Base-by-base conservation (phyloP, 495 filamentous ascomycete species). In the Aspergillus cavernicola region DNA sequence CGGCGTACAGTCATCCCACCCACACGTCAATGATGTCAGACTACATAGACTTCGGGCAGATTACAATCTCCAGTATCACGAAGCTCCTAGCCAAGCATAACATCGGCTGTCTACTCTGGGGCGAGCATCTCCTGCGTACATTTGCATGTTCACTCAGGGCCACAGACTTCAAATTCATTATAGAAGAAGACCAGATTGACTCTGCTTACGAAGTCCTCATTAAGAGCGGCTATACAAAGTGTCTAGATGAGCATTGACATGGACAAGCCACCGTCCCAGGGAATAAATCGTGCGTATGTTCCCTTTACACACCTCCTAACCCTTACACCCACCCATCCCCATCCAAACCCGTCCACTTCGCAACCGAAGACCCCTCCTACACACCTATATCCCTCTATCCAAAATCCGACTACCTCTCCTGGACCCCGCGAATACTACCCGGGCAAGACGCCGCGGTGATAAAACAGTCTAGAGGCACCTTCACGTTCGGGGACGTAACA, bases 221-320 rank as follows among this genome's bases (percentile, higher is more conserved):
- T 0, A 12, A n/a, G 4, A 1, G 16, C 20, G 47, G 47, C 22
- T 40, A 40, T 23, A 9, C 6, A 15, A 2, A 4, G 13, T 50
- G 47, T 23, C 20, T 20, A 10, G 59, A 66, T 10, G 66, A 23
- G 18, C 3, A 40, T 9, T 18, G 16, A 20, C 18, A 18, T 3
- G 16, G 11, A n/a, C n/a, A n/a, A n/a, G n/a, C n/a, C 37, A 20
- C 37, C 16, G 16, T 23, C 18, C 2, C 18, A 4, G 10, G 11
- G 10, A 23, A n/a, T 1, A 6, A 6, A 37, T 16, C 32, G 22
- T 26, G 1, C 39, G 37, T 20, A 6, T 19, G 18, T 13, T 10
- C 31, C 31, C 9, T 33, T 9, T 33, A 9, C 31, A 40, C 4
- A 4, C 35, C 8, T 2, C 35, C 18, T 18, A 8, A 39, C 18